Conservation (phyloP, 805 yeast genomes). For the Sungouiella blattae region DNA sequence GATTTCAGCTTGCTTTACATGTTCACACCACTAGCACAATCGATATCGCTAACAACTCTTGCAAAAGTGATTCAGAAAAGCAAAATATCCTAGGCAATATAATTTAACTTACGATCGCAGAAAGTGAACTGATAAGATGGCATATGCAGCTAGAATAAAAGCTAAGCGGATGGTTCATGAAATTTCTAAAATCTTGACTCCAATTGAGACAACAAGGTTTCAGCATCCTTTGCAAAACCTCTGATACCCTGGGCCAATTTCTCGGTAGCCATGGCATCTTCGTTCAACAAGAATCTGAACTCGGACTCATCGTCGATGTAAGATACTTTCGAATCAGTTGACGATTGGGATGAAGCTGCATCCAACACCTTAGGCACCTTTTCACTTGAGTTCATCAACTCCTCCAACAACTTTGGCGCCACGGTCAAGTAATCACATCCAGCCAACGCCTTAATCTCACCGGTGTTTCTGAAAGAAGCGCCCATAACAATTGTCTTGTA, state of each 20-base stretch:
- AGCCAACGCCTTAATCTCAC: conserved; percentile 93
- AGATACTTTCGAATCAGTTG: conserved; percentile 58
- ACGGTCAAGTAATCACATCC: conserved; percentile 97
- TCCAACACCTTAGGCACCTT: conserved; percentile 80
- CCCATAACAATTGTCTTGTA: conserved; percentile 99
- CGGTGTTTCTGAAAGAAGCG: conserved; percentile 97
- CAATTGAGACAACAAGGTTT: conserved; percentile 66
- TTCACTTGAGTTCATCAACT: conserved; percentile 73
- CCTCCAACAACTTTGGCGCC: conserved; percentile 88
- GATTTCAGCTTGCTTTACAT: too few species aligned
- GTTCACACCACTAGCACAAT: too few species aligned
- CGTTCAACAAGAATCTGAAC: conserved; percentile 89
- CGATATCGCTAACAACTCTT: too few species aligned
- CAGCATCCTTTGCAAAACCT: conserved; percentile 91
- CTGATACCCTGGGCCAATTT: conserved; percentile 98
- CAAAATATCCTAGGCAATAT: too few species aligned
- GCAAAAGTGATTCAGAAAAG: too few species aligned
- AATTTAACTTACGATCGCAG: too few species aligned
- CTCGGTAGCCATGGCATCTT: conserved; percentile 98
- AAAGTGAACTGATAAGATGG: too few species aligned
- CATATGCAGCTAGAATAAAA: too few species aligned
- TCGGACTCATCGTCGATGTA: conserved; percentile 81
- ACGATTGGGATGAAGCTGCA: conserved; percentile 50
- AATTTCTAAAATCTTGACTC: conserved; percentile 48
- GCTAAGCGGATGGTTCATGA: not conserved